These are phyloP conservation scores for Boechera divaricarpa DNA, from an alignment of 345 rosid species.

Conservation along the genomic window DNA sequence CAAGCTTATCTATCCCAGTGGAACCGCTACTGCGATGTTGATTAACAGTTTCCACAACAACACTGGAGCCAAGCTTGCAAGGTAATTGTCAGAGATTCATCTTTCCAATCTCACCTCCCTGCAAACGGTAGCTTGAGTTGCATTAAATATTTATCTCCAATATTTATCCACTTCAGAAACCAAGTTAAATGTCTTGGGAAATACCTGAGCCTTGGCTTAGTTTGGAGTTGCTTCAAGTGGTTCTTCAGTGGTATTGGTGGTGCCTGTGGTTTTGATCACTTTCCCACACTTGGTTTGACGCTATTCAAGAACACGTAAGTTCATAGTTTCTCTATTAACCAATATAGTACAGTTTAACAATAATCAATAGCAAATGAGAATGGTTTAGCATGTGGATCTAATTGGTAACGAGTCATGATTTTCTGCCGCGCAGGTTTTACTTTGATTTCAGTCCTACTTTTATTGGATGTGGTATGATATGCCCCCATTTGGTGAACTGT, in stretches of 20 bases:
- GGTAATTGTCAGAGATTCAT: slow-evolving; percentile 33
- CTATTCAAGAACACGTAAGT: slow-evolving; percentile 78
- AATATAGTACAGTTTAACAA: not conserved
- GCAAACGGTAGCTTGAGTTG: not conserved
- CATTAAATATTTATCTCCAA: not conserved
- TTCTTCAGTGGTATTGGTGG: slow-evolving; percentile 87
- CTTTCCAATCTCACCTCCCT: not conserved
- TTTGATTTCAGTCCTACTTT: slow-evolving; percentile 90
- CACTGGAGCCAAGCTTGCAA: slow-evolving; percentile 41
- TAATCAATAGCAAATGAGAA: not conserved
- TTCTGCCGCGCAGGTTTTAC: slow-evolving; percentile 60
- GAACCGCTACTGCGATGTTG: slow-evolving; percentile 42
- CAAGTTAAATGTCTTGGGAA: slow-evolving; percentile 83
- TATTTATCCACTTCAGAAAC: slow-evolving; percentile 52
- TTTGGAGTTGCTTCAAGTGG: slow-evolving; percentile 97
- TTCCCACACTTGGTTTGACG: slow-evolving; percentile 74
- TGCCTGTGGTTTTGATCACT: slow-evolving; percentile 85
- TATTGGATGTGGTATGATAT: slow-evolving; percentile 90
- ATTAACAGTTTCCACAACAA: slow-evolving; percentile 40
- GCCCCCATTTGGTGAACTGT: slow-evolving; percentile 91
- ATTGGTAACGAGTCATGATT: not conserved
- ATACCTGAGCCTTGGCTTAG: slow-evolving; percentile 71
- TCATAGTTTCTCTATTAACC: not conserved
- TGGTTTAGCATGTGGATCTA: not conserved
- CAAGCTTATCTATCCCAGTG: slow-evolving; percentile 44